Evolutionary conservation across 2,329 filamentous ascomycete species (phyloP).

Genomic region (Aspergillus aculeatus): DNA sequence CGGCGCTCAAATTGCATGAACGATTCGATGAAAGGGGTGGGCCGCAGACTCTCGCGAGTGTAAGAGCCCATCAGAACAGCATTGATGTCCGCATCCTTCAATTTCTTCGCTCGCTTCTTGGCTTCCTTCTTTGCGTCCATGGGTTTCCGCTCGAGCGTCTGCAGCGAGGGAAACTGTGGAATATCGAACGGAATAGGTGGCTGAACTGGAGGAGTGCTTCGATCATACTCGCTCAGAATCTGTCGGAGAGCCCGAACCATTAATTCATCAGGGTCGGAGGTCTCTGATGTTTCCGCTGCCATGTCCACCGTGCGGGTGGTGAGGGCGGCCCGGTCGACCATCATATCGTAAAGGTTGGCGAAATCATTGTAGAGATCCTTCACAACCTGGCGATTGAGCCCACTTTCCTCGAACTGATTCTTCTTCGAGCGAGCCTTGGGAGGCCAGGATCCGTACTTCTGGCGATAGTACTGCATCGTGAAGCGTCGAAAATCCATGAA

Average conservation of each 20-base stretch:
- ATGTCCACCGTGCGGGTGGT: conserved; percentile 78
- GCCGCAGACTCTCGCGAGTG: conserved; percentile 67
- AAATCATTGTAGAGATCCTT: conserved; percentile 82
- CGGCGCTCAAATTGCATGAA: conserved; percentile 51
- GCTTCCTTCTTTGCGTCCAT: conserved; percentile 71
- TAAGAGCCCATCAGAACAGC: conserved; percentile 77
- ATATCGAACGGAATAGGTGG: conserved; percentile 90
- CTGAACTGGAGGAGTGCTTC: conserved; percentile 81
- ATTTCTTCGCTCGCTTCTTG: conserved; percentile 67
- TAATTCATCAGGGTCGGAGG: conserved; percentile 54
- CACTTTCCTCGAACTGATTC: conserved; percentile 81
- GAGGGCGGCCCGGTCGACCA: conserved; percentile 75
- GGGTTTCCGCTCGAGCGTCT: conserved; percentile 62
- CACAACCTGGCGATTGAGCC: conserved; percentile 80
- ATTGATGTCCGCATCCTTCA: conserved; percentile 76
- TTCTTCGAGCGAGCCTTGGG: conserved; percentile 90
- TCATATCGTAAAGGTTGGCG: conserved; percentile 79
- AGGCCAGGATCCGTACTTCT: conserved; percentile 74
- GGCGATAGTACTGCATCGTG: conserved; percentile 67
- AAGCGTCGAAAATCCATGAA: conserved; percentile 75
- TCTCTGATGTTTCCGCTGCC: conserved; percentile 52
- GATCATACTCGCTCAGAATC: conserved; percentile 83
- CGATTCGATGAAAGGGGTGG: conserved; percentile 48
- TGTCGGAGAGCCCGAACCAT: conserved; percentile 70
- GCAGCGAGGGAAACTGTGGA: conserved; percentile 71